phyloP scores from a whole-genome alignment of 2,329 filamentous ascomycete genomes.

The Botrytis hyacinthi region DNA sequence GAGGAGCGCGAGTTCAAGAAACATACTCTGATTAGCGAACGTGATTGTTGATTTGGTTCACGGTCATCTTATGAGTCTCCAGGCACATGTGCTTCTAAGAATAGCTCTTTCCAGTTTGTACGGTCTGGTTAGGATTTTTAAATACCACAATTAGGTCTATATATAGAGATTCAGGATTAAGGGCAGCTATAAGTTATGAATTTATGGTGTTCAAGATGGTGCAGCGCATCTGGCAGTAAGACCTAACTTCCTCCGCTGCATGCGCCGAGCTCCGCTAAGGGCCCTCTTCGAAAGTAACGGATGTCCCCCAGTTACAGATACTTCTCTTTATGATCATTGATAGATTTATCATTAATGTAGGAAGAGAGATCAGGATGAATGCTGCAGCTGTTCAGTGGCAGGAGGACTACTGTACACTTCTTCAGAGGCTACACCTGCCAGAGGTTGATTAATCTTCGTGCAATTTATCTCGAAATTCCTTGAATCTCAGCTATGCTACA shows the following conservation, averaged over 20 bases:
- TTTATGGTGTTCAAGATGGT: background rate
- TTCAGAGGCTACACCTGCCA: rapidly evolving
- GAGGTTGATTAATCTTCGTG: too few relatives aligned
- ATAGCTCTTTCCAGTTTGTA: background rate
- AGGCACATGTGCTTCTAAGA: background rate
- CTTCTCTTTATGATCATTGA: too few relatives aligned
- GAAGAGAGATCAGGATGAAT: too few relatives aligned
- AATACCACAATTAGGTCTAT: background rate
- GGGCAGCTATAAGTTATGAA: background rate
- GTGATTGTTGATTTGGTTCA: background rate
- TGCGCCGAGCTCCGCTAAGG: background rate
- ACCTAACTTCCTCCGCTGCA: background rate
- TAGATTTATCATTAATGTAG: too few relatives aligned
- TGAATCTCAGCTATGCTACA: too few relatives aligned
- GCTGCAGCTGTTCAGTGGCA: too few relatives aligned
- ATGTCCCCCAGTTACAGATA: background rate
- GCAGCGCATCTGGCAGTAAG: background rate
- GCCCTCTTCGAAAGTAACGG: too few relatives aligned
- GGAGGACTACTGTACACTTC: rapidly evolving
- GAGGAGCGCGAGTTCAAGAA: background rate
- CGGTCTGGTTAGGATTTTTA: background rate
- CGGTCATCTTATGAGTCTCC: background rate
- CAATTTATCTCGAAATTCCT: too few relatives aligned
- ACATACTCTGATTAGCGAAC: background rate
- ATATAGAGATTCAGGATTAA: background rate